phyloP scores from a whole-genome alignment of 2,329 filamentous ascomycete species.

The Talaromyces rugulosus region DNA sequence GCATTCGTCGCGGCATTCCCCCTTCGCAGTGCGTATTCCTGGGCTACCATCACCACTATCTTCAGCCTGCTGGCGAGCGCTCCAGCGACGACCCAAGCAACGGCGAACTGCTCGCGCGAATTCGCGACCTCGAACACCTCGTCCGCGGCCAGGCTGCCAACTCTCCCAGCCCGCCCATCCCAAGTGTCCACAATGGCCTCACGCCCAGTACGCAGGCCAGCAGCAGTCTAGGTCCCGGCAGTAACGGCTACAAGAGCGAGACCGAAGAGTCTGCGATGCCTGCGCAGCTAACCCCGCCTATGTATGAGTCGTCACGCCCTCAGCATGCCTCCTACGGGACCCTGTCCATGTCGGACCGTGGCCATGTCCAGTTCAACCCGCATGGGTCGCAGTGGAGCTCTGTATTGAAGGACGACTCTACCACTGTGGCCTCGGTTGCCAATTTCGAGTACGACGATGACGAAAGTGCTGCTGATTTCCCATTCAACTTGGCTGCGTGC shows the following conservation, averaged over 20 bases:
- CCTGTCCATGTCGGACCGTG: constrained; percentile 28
- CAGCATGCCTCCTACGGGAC: constrained; percentile 22
- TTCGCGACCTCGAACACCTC: constrained; percentile 32
- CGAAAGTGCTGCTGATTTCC: constrained; percentile 31
- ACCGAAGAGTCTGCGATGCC: neutral
- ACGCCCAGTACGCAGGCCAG: constrained; percentile 20
- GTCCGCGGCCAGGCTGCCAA: constrained; percentile 31
- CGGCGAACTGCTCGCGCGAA: constrained; percentile 30
- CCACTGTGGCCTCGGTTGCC: constrained; percentile 22
- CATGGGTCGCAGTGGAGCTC: constrained; percentile 29
- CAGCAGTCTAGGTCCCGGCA: constrained; percentile 23
- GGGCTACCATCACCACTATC: constrained; percentile 29
- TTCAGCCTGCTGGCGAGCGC: constrained; percentile 17
- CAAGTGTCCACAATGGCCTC: constrained; percentile 8
- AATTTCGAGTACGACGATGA: constrained; percentile 24
- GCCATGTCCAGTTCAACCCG: constrained; percentile 34
- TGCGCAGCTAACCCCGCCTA: constrained; percentile 15
- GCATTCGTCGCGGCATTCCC: constrained; percentile 33
- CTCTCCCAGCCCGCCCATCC: constrained; percentile 20
- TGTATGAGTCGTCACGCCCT: constrained; percentile 16
- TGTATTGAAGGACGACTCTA: constrained; percentile 19
- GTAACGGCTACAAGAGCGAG: constrained; percentile 18
- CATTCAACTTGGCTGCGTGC: constrained; percentile 23
- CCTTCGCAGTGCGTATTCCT: constrained; percentile 36
- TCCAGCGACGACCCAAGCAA: constrained; percentile 19